Conservation (phyloP, 257 asterid species). For the Marsdenia floribunda region DNA sequence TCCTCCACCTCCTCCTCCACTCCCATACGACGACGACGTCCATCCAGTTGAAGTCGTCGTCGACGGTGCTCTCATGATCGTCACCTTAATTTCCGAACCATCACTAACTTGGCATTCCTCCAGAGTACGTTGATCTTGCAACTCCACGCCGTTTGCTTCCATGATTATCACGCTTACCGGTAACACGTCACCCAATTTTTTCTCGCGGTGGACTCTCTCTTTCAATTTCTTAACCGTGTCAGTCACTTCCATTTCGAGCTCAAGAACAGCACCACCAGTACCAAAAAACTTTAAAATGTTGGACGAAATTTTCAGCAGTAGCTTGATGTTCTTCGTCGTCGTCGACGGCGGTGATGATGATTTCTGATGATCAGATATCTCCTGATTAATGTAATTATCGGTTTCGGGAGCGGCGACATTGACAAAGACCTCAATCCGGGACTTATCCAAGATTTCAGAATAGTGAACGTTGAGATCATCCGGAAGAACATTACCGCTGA, state of each 20-base stretch:
- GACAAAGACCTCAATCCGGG: slow-evolving; percentile 36
- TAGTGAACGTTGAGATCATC: slow-evolving; percentile 53
- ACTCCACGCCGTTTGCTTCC: slow-evolving; percentile 37
- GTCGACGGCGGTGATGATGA: background rate
- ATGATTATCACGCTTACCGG: slow-evolving; percentile 20
- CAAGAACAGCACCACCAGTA: background rate
- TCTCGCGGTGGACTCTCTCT: slow-evolving; percentile 44
- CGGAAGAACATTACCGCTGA: slow-evolving; percentile 44
- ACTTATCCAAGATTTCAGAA: slow-evolving; percentile 47
- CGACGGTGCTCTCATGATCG: slow-evolving; percentile 17
- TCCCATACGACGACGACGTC: too few species aligned
- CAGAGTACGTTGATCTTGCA: slow-evolving; percentile 35
- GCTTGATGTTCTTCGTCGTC: slow-evolving; percentile 20
- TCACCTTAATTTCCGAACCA: slow-evolving; percentile 35
- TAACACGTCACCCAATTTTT: slow-evolving; percentile 13
- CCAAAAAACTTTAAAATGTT: background rate
- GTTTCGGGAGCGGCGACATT: slow-evolving; percentile 20
- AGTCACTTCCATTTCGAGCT: slow-evolving; percentile 29
- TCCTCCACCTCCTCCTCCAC: too few species aligned
- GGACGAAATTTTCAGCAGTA: slow-evolving; percentile 38
- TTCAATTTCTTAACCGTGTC: slow-evolving; percentile 39
- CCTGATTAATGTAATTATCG: background rate
- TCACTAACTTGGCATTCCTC: slow-evolving; percentile 30
- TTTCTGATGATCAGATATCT: background rate
- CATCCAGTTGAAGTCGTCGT: slow-evolving; percentile 21